These are phyloP conservation scores for Tuber brumale DNA, from an alignment of 495 filamentous ascomycete genomes.

Conservation along the genomic window DNA sequence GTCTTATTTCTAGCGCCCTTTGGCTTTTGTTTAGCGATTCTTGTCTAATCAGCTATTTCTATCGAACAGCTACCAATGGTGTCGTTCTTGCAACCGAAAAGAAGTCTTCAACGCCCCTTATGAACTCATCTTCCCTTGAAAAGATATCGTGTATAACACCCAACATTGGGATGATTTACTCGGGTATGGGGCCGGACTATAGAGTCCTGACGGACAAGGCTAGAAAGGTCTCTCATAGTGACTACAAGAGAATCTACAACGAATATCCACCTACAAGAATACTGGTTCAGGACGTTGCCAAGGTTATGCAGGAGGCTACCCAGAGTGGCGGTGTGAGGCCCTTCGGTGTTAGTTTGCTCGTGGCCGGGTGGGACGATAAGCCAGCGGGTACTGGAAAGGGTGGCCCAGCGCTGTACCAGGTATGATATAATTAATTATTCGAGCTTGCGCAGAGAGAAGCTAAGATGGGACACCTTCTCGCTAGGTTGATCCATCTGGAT, in stretches of 20 bases:
- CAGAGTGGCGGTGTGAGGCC: conserved; percentile 95
- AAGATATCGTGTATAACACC: conserved; percentile 98
- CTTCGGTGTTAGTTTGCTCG: conserved; percentile 91
- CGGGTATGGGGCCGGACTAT: conserved; percentile 98
- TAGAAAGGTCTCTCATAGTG: conserved; percentile 96
- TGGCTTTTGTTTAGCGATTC: not conserved
- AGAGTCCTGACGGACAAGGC: conserved; percentile 94
- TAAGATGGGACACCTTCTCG: conserved; percentile 6
- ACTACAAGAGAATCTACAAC: conserved; percentile 99
- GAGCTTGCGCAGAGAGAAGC: not conserved
- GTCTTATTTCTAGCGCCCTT: conserved; percentile 21
- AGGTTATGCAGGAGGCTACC: conserved; percentile 97
- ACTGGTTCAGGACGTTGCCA: conserved; percentile 95
- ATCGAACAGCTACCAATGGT: conserved; percentile 76
- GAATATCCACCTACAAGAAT: conserved; percentile 98
- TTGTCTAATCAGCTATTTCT: conserved; percentile 9
- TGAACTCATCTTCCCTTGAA: conserved; percentile 87
- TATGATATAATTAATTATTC: conserved; percentile 6
- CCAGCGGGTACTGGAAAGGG: conserved; percentile 93
- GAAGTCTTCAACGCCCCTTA: conserved; percentile 95
- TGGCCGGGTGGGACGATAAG: conserved; percentile 99
- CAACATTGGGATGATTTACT: conserved; percentile 99
- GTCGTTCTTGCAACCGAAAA: conserved; percentile 99
- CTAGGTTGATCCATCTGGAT: conserved; percentile 82
- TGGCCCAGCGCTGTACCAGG: conserved; percentile 91